phyloP scores from a whole-genome alignment of 148 eudicot species.

The Rheum nobile region DNA sequence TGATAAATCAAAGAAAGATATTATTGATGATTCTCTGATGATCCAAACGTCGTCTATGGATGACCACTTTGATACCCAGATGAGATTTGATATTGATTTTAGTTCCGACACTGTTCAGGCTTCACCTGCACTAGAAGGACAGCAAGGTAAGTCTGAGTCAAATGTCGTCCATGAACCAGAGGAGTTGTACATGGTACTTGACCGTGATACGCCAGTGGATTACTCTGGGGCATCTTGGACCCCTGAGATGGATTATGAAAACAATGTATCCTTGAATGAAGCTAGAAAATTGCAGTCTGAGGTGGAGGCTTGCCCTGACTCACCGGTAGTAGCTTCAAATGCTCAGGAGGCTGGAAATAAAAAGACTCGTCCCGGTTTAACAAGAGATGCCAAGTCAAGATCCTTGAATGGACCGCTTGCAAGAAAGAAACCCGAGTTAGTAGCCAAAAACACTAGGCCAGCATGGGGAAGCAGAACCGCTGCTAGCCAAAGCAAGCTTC shows the following conservation, averaged over 20 bases:
- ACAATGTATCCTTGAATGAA: constrained; percentile 15
- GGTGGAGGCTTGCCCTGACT: constrained; percentile 18
- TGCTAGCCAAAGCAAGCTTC: constrained; percentile 34
- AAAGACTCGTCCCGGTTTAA: constrained; percentile 17
- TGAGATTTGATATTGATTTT: constrained; percentile 32
- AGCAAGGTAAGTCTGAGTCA: constrained; percentile 23
- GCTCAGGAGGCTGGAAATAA: constrained; percentile 8
- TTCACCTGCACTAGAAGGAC: constrained; percentile 14
- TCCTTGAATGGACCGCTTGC: constrained; percentile 26
- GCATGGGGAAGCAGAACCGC: constrained; percentile 36
- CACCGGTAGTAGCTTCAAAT: constrained; percentile 11
- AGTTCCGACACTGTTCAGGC: constrained; percentile 38
- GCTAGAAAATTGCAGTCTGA: constrained; percentile 18
- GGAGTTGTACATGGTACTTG: constrained; percentile 60
- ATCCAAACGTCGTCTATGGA: constrained; percentile 33
- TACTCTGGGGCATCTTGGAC: constrained; percentile 40
- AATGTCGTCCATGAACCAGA: constrained; percentile 40
- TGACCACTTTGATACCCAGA: constrained; percentile 20
- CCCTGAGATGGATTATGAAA: constrained; percentile 52
- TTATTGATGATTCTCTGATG: constrained; percentile 62
- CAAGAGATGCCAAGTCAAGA: constrained; percentile 38
- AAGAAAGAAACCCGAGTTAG: constrained; percentile 42
- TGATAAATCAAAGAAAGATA: constrained; percentile 30
- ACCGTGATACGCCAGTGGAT: constrained; percentile 35
- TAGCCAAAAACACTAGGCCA: constrained; percentile 26